Evolutionary conservation across 306 rosid species (phyloP), one percentile per base, ranked within the genome.

Genomic region (Dicorynia guianensis): DNA sequence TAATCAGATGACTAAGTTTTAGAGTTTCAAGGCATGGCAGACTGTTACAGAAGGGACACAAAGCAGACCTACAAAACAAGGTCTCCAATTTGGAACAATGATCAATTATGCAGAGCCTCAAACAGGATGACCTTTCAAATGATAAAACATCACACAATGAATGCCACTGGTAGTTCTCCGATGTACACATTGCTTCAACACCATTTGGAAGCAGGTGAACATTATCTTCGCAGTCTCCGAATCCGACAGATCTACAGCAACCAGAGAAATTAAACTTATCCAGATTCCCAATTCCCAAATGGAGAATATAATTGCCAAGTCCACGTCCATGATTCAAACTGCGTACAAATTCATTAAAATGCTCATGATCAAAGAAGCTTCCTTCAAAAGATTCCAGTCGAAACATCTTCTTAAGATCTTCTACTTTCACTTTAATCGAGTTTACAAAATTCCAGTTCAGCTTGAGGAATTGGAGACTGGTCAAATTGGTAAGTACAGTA

Each of bases 321-420:
- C n/a, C n/a, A n/a, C n/a, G n/a, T n/a, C n/a, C n/a, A n/a, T 40
- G 19, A 40, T 40, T 43, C 72, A 25, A 50, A 42, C 30, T 25
- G 38, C 20, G 50, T 44, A 39, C 63, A 38, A 13, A 39, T 13
- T 55, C 63, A 52, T 20, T 75, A 72, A 75, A 75, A 40, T 75
- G 34, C 5, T 36, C 34, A 54, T 39, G 6, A 40, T 52, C 19
- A 40, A 12, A 49, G 3, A 75, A 63, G 63, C 52, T 36, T 5
- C 70, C 70, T 14, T 40, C 61, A 62, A 74, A 74, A 48, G 52
- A 6, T 42, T 74, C 71, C 54, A 63, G n/a, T n/a, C n/a, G n/a
- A n/a, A n/a, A n/a, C n/a, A 49, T 33, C 38, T 20, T 46, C 25
- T 63, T 6, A 74, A 50, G 56, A 25, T 74, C 64, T 19, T 74